Evolutionary conservation across 805 yeast genomes (phyloP).

Genomic region (Isabelozyma pseudorhagii): DNA sequence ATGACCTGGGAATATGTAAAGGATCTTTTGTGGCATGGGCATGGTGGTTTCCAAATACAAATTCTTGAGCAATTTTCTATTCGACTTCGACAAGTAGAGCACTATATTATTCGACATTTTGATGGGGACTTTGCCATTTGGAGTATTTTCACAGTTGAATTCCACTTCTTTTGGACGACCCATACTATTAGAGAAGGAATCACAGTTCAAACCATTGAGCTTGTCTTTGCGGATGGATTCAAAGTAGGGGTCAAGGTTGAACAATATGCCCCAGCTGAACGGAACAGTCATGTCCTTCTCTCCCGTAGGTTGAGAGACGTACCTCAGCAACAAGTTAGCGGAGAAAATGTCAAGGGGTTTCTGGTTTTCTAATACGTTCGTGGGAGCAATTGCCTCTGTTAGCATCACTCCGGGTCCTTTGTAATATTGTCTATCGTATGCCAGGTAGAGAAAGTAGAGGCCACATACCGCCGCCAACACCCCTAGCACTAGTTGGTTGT

Average conservation of each 20-base stretch:
- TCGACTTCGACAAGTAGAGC: not conserved
- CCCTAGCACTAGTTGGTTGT: not conserved
- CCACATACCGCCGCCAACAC: not conserved
- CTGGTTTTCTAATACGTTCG: not conserved
- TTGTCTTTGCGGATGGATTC: not conserved
- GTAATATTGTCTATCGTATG: not conserved
- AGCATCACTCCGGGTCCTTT: not conserved
- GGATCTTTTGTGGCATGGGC: not conserved
- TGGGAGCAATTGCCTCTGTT: not conserved
- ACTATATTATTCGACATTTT: not conserved
- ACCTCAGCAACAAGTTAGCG: not conserved
- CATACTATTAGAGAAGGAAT: not conserved
- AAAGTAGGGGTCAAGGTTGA: not conserved
- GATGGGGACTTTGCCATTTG: not conserved
- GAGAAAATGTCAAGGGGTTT: not conserved
- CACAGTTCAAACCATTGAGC: not conserved
- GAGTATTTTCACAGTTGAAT: not conserved
- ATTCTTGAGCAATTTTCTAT: not conserved
- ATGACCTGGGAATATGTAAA: conserved; percentile 1
- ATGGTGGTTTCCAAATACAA: not conserved
- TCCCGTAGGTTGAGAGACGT: not conserved
- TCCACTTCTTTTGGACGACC: not conserved
- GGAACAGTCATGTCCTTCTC: not conserved
- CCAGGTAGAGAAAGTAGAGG: not conserved
- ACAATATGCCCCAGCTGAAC: not conserved